Evolutionary conservation across 441 rosid species (phyloP).

Genomic region (Euphorbia celastroides): DNA sequence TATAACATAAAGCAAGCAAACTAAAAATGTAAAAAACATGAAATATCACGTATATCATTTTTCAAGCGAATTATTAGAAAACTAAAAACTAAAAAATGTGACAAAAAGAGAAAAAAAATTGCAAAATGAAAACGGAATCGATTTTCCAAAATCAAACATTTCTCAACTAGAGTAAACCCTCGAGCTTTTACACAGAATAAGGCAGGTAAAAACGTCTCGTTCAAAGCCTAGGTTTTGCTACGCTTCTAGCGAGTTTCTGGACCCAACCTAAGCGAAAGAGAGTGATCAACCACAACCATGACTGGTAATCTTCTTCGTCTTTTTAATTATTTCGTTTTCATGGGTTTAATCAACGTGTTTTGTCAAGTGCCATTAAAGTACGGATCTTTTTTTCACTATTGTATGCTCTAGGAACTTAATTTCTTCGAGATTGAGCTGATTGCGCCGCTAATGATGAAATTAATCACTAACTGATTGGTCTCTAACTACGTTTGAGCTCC

Average conservation of each 20-base stretch:
- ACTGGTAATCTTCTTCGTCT: constrained; percentile 9
- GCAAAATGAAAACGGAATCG: too few species aligned
- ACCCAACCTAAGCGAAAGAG: not conserved
- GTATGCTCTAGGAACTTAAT: not conserved
- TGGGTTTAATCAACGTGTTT: not conserved
- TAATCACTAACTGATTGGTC: not conserved
- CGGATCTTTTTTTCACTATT: too few species aligned
- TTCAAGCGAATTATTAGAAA: too few species aligned
- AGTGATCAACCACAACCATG: constrained; percentile 12
- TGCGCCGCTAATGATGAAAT: not conserved
- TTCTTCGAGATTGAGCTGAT: not conserved
- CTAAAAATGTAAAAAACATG: too few species aligned
- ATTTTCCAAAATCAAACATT: too few species aligned
- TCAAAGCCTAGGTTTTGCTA: constrained; percentile 13
- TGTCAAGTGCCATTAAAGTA: not conserved
- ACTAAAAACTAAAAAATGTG: too few species aligned
- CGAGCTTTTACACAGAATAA: too few species aligned
- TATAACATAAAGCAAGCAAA: too few species aligned
- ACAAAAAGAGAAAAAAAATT: too few species aligned
- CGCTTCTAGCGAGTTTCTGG: not conserved
- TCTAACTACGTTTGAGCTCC: not conserved
- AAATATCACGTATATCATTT: too few species aligned
- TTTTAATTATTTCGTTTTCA: not conserved
- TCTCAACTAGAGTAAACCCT: too few species aligned
- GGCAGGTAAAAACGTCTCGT: not conserved